Evolutionary conservation across 768 basidiomycete species (phyloP), one percentile per base, ranked within the genome.

Genomic region (Termitomyces sp.): DNA sequence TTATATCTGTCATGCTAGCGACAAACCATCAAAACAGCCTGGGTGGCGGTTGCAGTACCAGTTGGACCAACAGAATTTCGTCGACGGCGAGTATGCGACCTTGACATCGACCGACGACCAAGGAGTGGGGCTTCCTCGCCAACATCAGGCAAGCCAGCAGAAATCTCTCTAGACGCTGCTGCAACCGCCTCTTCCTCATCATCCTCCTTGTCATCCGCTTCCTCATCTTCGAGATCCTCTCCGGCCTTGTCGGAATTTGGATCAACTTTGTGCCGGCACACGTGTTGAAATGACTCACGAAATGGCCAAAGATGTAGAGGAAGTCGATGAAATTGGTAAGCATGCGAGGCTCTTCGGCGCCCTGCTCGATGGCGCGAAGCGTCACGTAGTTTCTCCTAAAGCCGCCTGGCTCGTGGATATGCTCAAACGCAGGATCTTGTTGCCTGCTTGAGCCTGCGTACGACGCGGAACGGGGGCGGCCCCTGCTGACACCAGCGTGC

Each of bases 261-360:
- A 55, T 45, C 38, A 42, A 12, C 40, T 32, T 46, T 35, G 23
- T 51, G 14, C 14, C 32, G n/a, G 32, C 1, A 10, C 40, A 40
- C 21, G 29, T 43, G 17, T 27, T 19, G 19, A 42, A 34, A 10
- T 46, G 45, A 77, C 95, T 75, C 67, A 95, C 96, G 67, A 97
- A 98, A 70, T 98, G 96, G 4, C 97, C 97, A 66, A 92, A 99
- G 25, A 98, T 78, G 65, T 89, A 90, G 44, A 99, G 74, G 71
- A 99, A 99, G 65, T 98, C 95, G 59, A 98, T 90, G 60, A 96
- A 95, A 66, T 92, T 95, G 65, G 87, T 87, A 31, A 93, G 77
- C 47, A 84, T 82, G 14, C 71, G 79, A 4, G 79, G 85, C 59
- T 88, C 86, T 41, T 81, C 82, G 21, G 71, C 66, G 9, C 84